Evolutionary conservation across 2,329 filamentous ascomycete species (phyloP).

Genomic region (Aspergillus ruber): DNA sequence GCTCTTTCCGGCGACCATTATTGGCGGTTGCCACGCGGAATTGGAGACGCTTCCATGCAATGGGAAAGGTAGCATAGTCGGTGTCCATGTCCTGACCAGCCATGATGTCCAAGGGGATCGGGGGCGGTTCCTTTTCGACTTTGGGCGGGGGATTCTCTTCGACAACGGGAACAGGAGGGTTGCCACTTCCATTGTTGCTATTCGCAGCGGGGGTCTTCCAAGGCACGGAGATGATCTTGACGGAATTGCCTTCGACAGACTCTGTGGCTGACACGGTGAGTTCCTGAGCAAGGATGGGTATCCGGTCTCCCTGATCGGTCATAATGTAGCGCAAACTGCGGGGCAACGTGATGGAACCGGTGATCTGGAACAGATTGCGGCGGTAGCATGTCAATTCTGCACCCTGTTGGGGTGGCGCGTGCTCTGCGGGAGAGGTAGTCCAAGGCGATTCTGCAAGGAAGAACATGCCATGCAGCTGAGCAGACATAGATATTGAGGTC

Average conservation of each 20-base stretch:
- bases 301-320: slow-evolving; percentile 75
- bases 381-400: slow-evolving; percentile 88
- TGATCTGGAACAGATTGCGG: slow-evolving; percentile 92
- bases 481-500: slow-evolving; percentile 52
- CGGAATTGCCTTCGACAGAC: slow-evolving; percentile 84
- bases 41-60: slow-evolving; percentile 88
- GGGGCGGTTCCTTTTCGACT: slow-evolving; percentile 76
- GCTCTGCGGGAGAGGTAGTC: slow-evolving; percentile 50
- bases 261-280: slow-evolving; percentile 87
- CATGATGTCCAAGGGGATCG: slow-evolving; percentile 66
- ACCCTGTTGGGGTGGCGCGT: slow-evolving; percentile 48
- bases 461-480: slow-evolving; percentile 64
- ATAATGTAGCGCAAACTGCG: slow-evolving; percentile 71
- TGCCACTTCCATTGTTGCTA: slow-evolving; percentile 45
- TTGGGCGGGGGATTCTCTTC: slow-evolving; percentile 29
- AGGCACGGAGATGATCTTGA: slow-evolving; percentile 91
- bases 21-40: slow-evolving; percentile 95
- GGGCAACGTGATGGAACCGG: slow-evolving; percentile 76
- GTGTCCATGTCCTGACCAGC: slow-evolving; percentile 65
- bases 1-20: slow-evolving; percentile 86
- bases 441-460: slow-evolving; percentile 61
- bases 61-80: slow-evolving; percentile 83
- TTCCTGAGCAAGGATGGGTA: slow-evolving; percentile 76
- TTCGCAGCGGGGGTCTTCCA: slow-evolving; percentile 91
- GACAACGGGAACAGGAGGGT: background rate